Conservation (phyloP, 495 filamentous ascomycete genomes). For the Penicillium fimorum region DNA sequence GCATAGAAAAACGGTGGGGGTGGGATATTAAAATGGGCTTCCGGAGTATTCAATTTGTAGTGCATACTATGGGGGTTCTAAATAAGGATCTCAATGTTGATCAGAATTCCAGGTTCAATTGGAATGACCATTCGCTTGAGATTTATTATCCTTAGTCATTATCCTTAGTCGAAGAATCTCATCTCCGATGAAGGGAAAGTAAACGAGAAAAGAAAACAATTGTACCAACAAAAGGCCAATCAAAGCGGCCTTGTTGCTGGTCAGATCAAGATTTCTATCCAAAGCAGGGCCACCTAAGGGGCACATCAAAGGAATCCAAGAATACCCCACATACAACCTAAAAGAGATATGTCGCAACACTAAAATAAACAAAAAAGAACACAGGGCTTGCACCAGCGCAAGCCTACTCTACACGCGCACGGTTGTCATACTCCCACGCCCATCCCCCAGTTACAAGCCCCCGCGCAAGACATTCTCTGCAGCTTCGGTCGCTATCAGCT, state of each 20-base stretch:
- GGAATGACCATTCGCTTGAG: background rate
- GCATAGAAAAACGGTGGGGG: too few relatives aligned
- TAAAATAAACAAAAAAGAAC: background rate
- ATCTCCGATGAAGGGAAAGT: background rate
- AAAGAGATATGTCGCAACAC: background rate
- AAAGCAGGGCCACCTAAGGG: background rate
- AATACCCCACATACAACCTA: background rate
- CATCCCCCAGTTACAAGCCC: conserved; percentile 25
- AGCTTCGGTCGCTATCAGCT: conserved; percentile 29
- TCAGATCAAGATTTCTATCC: background rate
- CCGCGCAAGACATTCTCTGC: conserved; percentile 45
- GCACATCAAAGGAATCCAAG: background rate
- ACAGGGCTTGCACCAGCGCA: background rate
- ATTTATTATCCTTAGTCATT: background rate
- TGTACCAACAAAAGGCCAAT: background rate
- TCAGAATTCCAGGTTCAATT: too few relatives aligned
- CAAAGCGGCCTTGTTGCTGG: background rate
- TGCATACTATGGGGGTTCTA: too few relatives aligned
- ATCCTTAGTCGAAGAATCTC: background rate
- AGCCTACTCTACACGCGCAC: background rate
- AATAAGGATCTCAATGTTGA: too few relatives aligned
- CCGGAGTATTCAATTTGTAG: too few relatives aligned
- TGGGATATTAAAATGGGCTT: too few relatives aligned
- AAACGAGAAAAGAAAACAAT: background rate
- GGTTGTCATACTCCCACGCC: background rate